Conservation (phyloP, 768 basidiomycete genomes). For the Polyporus arcularius region DNA sequence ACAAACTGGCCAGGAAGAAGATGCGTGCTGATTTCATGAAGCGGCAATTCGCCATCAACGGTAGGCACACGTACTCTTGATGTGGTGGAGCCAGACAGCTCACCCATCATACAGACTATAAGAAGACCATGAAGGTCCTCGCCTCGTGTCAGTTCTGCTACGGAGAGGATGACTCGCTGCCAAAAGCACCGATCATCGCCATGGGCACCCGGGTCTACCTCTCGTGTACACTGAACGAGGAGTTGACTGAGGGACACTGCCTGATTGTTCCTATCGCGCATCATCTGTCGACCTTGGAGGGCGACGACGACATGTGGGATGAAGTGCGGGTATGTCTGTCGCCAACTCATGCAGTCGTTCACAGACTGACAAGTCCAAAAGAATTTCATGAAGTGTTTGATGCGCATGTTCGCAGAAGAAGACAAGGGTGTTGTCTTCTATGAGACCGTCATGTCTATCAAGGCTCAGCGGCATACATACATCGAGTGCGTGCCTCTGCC, state of each 20-base stretch:
- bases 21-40: constrained; percentile 98
- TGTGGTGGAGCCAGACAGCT: background rate
- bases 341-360: background rate
- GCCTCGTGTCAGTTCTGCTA: constrained; percentile 88
- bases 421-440: constrained; percentile 95
- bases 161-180: constrained; percentile 88
- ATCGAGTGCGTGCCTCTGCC: constrained; percentile 95
- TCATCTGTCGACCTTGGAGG: constrained; percentile 86
- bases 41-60: constrained; percentile 94
- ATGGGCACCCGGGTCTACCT: constrained; percentile 91
- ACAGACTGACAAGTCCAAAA: constrained; percentile 20
- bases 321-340: constrained; percentile 74
- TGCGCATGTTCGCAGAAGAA: constrained; percentile 91
- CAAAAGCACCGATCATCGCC: constrained; percentile 85
- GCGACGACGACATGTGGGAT: constrained; percentile 98
- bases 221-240: constrained; percentile 85
- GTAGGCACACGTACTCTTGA: constrained; percentile 40
- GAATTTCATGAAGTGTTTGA: constrained; percentile 90
- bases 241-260: constrained; percentile 90
- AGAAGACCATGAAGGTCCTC: constrained; percentile 87
- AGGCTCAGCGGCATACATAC: constrained; percentile 86
- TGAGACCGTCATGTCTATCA: constrained; percentile 87
- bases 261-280: constrained; percentile 96
- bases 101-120: constrained; percentile 67
- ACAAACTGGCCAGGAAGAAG: constrained; percentile 87